A percentile compares a stretch with the other conserved stretches of the same genome.
Conservation (phyloP, 2,329 filamentous ascomycete genomes). For the Exophiala alcalophila region DNA sequence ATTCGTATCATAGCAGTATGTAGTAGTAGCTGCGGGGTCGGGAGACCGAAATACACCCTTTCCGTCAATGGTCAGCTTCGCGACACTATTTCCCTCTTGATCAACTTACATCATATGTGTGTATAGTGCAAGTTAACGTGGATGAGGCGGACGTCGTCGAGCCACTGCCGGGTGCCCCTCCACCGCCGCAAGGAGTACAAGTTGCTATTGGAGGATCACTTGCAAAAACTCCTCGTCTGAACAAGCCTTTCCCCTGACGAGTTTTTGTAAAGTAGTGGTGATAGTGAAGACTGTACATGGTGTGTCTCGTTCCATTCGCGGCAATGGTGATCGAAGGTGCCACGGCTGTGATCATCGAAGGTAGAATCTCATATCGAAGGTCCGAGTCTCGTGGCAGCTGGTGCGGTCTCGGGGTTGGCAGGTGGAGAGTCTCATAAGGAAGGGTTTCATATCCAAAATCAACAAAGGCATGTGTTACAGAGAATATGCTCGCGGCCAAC, state of each 20-base stretch:
- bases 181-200: constrained; percentile 25
- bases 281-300: constrained; percentile 26
- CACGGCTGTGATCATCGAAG: constrained; percentile 28
- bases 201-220: constrained; percentile 24
- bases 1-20: constrained; percentile 24
- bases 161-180: background rate
- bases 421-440: constrained; percentile 10
- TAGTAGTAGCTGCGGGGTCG: constrained; percentile 1
- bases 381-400: constrained; percentile 21
- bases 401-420: constrained; percentile 24
- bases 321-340: constrained; percentile 21
- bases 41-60: constrained; percentile 28
- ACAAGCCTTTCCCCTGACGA: constrained; percentile 19
- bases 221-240: constrained; percentile 27
- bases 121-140: constrained; percentile 15
- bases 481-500: constrained; percentile 13
- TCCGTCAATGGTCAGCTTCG: too few species aligned
- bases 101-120: constrained; percentile 20
- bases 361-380: constrained; percentile 22
- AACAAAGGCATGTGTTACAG: constrained; percentile 17
- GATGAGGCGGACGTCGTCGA: constrained; percentile 3
- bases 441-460: constrained; percentile 26
- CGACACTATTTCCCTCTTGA: too few species aligned
- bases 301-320: constrained; percentile 21
- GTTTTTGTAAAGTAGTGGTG: constrained; percentile 23